Percentiles rank a stretch among this genome's conserved stretches.
phyloP scores from a whole-genome alignment of 139 green algal species.

The Limnomonas spitsbergensis region DNA sequence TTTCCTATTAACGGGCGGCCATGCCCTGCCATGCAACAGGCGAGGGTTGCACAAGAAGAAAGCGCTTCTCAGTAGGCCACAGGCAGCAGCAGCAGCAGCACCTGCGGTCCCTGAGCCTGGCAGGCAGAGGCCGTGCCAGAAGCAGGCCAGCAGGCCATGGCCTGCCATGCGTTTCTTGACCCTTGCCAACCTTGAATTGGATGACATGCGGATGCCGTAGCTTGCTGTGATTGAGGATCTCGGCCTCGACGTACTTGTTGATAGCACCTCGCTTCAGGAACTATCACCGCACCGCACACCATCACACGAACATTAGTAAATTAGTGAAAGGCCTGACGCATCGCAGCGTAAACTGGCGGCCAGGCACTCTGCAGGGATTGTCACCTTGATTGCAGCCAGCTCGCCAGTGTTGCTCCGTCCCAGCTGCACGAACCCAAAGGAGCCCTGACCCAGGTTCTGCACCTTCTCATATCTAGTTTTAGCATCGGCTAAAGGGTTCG shows the following conservation, averaged over 20 bases:
- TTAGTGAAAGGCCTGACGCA: not conserved
- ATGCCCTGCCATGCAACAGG: too few species aligned
- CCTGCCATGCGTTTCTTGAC: too few species aligned
- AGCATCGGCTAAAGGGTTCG: conserved; percentile 27
- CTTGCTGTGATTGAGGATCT: conserved; percentile 95
- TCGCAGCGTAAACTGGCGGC: not conserved
- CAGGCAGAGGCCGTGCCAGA: too few species aligned
- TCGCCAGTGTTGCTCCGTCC: conserved; percentile 64
- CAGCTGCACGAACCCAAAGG: conserved; percentile 88
- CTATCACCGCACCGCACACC: conserved; percentile 1
- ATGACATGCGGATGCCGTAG: conserved; percentile 95
- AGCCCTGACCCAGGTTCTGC: conserved; percentile 53
- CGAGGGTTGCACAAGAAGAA: too few species aligned
- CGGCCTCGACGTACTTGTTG: conserved; percentile 93
- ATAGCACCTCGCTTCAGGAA: conserved; percentile 56
- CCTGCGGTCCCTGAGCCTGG: too few species aligned
- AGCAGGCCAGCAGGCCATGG: too few species aligned
- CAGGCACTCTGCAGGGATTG: not conserved
- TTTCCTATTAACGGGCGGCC: too few species aligned
- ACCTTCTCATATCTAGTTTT: conserved; percentile 26
- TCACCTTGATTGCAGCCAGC: conserved; percentile 56
- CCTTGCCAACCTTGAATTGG: conserved; percentile 53
- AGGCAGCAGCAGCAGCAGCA: too few species aligned
- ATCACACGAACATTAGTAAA: not conserved
- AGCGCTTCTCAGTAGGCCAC: too few species aligned